Evolutionary conservation across 1,139 yeast genomes (phyloP), one percentile per base, ranked within the genome.

Genomic region (Debaryomyces nepalensis): DNA sequence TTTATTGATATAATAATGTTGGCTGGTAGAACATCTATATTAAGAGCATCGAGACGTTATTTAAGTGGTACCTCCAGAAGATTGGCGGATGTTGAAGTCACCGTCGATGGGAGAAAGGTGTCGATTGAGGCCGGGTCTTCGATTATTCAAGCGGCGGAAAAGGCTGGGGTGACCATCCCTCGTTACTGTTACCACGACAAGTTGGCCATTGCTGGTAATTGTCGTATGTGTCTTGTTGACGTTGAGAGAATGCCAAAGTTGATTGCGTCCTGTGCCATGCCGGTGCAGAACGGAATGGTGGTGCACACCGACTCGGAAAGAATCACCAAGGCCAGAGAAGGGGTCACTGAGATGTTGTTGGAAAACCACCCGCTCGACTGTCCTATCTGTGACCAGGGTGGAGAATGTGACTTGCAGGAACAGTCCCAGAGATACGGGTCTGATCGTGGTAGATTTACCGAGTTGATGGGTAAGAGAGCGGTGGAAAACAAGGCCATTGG

Each of bases 371-470:
- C 96, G 26, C 77, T 88, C 61, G 96, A 88, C 69, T 88, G 96
- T 70, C 96, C 96, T 29, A 86, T 88, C 42, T 88, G 96, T 68
- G 96, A 88, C 68, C 96, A 88, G 69, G 96, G 96, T 69, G 96
- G 96, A 54, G 96, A 88, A 64, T 88, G 96, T 73, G 96, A 88
- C 63, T 77, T 88, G 56, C 96, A 88, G 70, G 96, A 88, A 62
- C 96, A 88, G 71, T 77, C 90, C 21, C 74, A 84, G 65, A 80
- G 95, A 64, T 86, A 86, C 61, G 96, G 96, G 45, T 70, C 86
- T 42, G 96, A 88, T 67, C 80, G 96, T 54, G 95, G 96, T 54
- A 79, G 96, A 66, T 88, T 86, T 70, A 67, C 75, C 48, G 96
- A 88, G 66, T 78, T 87, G 46, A 76, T 79, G 42, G 96, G 96